Evolutionary conservation across 2,329 filamentous ascomycete species (phyloP).

Genomic region (Fusarium sp.): DNA sequence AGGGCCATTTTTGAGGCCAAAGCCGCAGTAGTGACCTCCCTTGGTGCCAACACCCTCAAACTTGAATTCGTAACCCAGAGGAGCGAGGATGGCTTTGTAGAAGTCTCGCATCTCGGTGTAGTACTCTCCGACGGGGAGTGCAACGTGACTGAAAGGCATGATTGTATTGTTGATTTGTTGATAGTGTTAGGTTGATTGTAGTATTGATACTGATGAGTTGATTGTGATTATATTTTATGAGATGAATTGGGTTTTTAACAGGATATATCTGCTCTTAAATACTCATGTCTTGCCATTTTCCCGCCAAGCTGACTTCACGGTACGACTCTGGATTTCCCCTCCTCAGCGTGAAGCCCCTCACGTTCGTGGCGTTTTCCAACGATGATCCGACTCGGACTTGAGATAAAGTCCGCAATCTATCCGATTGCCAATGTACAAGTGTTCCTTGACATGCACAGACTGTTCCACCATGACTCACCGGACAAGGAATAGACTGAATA

Average conservation of each 20-base stretch:
- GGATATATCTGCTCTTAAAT: conserved; percentile 11
- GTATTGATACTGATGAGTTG: no score
- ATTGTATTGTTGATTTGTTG: neutral
- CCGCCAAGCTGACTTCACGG: conserved; percentile 17
- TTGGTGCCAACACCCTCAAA: conserved; percentile 24
- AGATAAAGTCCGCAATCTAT: conserved; percentile 12
- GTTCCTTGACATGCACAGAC: neutral
- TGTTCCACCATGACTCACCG: neutral
- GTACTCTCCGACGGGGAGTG: conserved; percentile 40
- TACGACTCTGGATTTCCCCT: conserved; percentile 8
- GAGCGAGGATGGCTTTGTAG: conserved; percentile 42
- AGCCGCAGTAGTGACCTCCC: conserved; percentile 35
- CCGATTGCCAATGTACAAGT: neutral
- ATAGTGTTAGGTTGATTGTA: no score
- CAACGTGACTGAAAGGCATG: conserved; percentile 39
- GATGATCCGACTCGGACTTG: conserved; percentile 18
- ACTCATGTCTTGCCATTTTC: neutral
- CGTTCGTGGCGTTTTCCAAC: neutral
- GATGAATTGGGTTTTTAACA: neutral
- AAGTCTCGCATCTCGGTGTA: conserved; percentile 45
- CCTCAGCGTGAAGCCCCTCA: conserved; percentile 20
- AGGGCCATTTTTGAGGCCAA: conserved; percentile 25
- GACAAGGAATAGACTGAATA: neutral
- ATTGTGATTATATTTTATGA: neutral
- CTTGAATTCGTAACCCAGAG: conserved; percentile 40